Conservation (phyloP, 192 early-diverging fungal genomes). For the Podila verticillata region DNA sequence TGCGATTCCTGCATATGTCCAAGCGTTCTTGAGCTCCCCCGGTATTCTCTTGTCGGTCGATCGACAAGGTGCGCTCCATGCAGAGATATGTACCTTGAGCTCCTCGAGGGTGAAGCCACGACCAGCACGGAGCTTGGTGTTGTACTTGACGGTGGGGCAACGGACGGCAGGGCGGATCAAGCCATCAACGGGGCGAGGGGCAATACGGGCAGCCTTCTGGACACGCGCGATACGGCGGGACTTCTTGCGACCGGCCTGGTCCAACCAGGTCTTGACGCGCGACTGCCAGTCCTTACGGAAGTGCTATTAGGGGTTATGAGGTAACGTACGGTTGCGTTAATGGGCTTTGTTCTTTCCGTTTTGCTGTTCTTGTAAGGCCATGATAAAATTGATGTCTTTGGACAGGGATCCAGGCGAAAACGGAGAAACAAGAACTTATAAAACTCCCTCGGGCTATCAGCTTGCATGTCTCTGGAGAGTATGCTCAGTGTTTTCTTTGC, state of each 20-base stretch:
- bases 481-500: background rate
- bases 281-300: constrained; percentile 97
- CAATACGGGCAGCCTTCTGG: constrained; percentile 95
- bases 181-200: constrained; percentile 96
- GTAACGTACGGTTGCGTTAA: too few species aligned
- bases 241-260: constrained; percentile 94
- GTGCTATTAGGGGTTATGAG: constrained; percentile 53
- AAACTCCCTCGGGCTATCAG: too few species aligned
- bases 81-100: constrained; percentile 77
- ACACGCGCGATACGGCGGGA: constrained; percentile 85
- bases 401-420: too few species aligned
- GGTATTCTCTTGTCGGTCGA: too few species aligned
- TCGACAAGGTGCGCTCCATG: too few species aligned
- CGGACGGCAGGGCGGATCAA: constrained; percentile 96
- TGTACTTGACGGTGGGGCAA: constrained; percentile 97
- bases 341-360: too few species aligned
- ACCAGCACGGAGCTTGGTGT: constrained; percentile 95
- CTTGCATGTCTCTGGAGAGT: too few species aligned
- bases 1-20: too few species aligned
- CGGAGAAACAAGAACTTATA: too few species aligned
- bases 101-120: constrained; percentile 99
- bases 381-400: too few species aligned
- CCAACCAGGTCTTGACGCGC: constrained; percentile 96
- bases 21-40: too few species aligned
- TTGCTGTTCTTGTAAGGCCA: too few species aligned